These are phyloP conservation scores for Dactylellina leptospora DNA, from an alignment of 2,329 filamentous ascomycete genomes.

Conservation along the genomic window DNA sequence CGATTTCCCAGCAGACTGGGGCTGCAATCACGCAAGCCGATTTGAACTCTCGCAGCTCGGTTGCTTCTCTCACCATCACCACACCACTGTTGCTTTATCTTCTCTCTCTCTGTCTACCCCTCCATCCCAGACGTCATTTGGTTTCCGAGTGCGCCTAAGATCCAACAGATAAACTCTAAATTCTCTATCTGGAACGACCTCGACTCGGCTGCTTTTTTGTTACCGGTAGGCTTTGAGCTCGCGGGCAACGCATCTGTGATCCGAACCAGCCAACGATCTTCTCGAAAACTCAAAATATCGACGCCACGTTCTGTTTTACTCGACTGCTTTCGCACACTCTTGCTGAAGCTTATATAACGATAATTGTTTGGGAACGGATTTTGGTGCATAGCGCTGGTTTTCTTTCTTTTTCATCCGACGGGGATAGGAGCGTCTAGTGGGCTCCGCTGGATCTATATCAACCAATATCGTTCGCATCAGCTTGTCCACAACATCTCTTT, in stretches of 20 bases:
- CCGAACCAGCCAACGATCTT: constrained; percentile 41
- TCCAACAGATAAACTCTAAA: constrained; percentile 24
- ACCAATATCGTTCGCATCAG: constrained; percentile 29
- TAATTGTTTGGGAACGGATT: constrained; percentile 51
- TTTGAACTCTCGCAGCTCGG: neutral
- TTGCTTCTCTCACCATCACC: constrained; percentile 11
- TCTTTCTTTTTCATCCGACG: constrained; percentile 52
- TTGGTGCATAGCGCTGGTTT: constrained; percentile 53
- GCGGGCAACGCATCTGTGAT: constrained; percentile 14
- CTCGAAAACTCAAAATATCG: constrained; percentile 49
- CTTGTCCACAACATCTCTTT: too few species aligned
- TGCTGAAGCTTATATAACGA: constrained; percentile 52
- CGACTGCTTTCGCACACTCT: constrained; percentile 49
- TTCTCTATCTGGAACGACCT: constrained; percentile 15
- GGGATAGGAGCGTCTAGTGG: constrained; percentile 29
- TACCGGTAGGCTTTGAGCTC: neutral
- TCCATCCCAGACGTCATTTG: neutral
- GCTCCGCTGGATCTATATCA: constrained; percentile 39
- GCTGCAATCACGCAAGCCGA: constrained; percentile 22
- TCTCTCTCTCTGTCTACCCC: neutral
- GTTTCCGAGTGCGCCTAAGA: constrained; percentile 1
- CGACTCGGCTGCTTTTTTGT: neutral
- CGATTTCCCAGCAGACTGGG: constrained; percentile 24
- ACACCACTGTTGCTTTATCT: constrained; percentile 4
- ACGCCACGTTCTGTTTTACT: constrained; percentile 50